Conservation (phyloP, 2,329 filamentous ascomycete species). For the Paramyrothecium roridum region DNA sequence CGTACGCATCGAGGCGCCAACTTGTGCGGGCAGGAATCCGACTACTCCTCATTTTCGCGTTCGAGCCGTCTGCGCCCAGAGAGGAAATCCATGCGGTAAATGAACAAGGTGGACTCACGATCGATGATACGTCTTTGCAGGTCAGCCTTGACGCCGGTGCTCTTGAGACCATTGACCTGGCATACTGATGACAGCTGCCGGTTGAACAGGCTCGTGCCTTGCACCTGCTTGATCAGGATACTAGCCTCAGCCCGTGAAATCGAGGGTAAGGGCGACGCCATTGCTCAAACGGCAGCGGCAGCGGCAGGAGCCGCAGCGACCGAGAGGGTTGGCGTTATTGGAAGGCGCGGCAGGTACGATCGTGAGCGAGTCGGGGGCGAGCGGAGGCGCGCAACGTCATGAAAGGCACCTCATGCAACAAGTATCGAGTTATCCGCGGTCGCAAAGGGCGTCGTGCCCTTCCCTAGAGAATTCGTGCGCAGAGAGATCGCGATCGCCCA, state of each 20-base stretch:
- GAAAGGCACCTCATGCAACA: not conserved
- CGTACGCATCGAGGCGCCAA: too few species aligned
- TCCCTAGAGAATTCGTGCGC: too few species aligned
- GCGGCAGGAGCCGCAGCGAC: not conserved
- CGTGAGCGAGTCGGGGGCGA: not conserved
- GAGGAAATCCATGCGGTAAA: conserved; percentile 1
- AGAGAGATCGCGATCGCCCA: too few species aligned
- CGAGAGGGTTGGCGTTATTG: too few species aligned
- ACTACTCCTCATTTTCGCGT: conserved; percentile 3
- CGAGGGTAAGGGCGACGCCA: conserved; percentile 20
- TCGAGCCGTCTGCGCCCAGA: not conserved
- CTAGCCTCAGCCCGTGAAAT: conserved; percentile 40
- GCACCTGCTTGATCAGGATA: conserved; percentile 40
- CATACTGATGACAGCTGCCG: conserved; percentile 74
- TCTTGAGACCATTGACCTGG: conserved; percentile 67
- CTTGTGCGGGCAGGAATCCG: too few species aligned
- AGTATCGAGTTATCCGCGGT: too few species aligned
- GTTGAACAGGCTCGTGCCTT: conserved; percentile 46
- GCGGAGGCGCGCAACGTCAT: not conserved
- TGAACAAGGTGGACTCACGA: conserved; percentile 51
- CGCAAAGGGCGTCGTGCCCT: too few species aligned
- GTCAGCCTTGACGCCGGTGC: conserved; percentile 80
- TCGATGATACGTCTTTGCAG: conserved; percentile 75
- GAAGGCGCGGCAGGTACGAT: not conserved
- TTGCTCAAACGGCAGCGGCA: conserved; percentile 2